Conservation (phyloP, 2,329 filamentous ascomycete genomes). For the Aspergillus sp. region DNA sequence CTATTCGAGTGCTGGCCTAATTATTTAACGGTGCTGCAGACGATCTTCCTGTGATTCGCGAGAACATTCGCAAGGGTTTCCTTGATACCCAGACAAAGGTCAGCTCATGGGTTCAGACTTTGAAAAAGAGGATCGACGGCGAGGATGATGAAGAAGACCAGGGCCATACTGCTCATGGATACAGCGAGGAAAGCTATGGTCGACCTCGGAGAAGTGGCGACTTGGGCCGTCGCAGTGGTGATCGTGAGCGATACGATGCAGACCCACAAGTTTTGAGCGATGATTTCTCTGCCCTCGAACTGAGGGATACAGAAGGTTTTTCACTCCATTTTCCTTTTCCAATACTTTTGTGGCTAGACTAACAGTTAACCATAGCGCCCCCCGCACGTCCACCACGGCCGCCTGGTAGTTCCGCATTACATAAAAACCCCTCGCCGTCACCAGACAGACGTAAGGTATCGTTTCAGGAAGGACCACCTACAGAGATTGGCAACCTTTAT, state of each 20-base stretch:
- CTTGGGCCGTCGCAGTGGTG: conserved; percentile 70
- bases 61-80: conserved; percentile 93
- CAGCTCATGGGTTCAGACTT: conserved; percentile 84
- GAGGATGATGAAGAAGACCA: conserved; percentile 71
- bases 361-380: conserved; percentile 44
- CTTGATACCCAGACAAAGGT: conserved; percentile 89
- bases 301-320: conserved; percentile 62
- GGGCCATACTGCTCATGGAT: conserved; percentile 25
- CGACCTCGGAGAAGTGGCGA: conserved; percentile 63
- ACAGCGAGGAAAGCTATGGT: conserved; percentile 38
- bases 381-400: conserved; percentile 61
- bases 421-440: conserved; percentile 66
- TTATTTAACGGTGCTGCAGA: conserved; percentile 51
- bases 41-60: conserved; percentile 86
- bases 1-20: not conserved
- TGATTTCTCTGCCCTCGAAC: conserved; percentile 72
- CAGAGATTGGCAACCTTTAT: conserved; percentile 77
- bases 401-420: conserved; percentile 74
- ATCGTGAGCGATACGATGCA: conserved; percentile 90
- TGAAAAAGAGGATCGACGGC: conserved; percentile 93
- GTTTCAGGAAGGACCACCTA: conserved; percentile 64
- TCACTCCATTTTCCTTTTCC: not conserved
- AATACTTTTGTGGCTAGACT: not conserved
- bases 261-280: conserved; percentile 88
- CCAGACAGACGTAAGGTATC: conserved; percentile 54